Conservation (phyloP, 495 filamentous ascomycete species). For the Lepraria neglecta region DNA sequence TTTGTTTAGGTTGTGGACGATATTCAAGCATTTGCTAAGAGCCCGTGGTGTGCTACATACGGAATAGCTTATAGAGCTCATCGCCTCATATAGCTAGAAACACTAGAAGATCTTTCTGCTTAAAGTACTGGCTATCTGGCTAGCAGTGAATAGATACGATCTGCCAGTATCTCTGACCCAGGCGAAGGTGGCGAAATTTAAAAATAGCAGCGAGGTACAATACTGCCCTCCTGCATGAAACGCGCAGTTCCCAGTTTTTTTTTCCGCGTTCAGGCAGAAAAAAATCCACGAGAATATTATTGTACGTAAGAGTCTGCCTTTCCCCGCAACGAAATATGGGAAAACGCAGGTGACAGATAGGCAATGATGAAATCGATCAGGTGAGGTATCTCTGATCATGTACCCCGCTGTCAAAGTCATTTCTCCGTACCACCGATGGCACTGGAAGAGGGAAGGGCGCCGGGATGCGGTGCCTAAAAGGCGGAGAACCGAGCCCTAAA, state of each 20-base stretch:
- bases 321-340: neutral
- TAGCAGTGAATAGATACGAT: neutral
- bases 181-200: neutral
- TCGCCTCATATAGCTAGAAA: slow-evolving; percentile 1
- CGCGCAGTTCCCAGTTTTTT: neutral
- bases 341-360: too few species aligned
- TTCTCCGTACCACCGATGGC: neutral
- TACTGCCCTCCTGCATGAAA: slow-evolving; percentile 5
- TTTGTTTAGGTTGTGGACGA: neutral
- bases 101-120: neutral
- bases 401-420: slow-evolving; percentile 4
- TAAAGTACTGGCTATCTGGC: neutral
- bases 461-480: neutral
- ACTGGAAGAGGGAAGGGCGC: slow-evolving; percentile 1
- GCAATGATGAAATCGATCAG: slow-evolving; percentile 8
- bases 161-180: neutral
- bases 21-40: neutral
- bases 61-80: neutral
- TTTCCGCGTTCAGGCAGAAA: neutral
- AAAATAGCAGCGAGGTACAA: slow-evolving; percentile 3
- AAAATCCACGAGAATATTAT: neutral
- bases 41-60: neutral
- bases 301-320: neutral
- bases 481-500: neutral
- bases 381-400: neutral